A percentile compares a stretch with the other conserved stretches of the same genome.
Conservation (phyloP, 805 yeast species). For the Wickerhamomyces hampshirensis region DNA sequence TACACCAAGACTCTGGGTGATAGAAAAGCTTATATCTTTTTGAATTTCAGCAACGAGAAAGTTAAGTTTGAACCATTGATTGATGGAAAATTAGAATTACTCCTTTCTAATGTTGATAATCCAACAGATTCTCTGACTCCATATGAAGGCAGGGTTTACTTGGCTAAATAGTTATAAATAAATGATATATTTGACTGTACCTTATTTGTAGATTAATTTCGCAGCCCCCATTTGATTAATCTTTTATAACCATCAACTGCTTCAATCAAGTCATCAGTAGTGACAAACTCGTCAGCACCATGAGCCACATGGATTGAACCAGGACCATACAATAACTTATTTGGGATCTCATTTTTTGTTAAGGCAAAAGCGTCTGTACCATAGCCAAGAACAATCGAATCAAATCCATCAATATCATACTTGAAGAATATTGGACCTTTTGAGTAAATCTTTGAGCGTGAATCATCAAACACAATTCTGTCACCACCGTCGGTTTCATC, state of each 20-base stretch:
- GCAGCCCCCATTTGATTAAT: constrained; percentile 24
- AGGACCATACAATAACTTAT: constrained; percentile 55
- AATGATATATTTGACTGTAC: too few species aligned
- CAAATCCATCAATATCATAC: constrained; percentile 57
- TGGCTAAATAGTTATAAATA: background rate
- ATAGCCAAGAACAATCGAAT: constrained; percentile 41
- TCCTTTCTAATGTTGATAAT: constrained; percentile 30
- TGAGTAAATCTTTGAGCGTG: background rate
- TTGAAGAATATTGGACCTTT: constrained; percentile 44
- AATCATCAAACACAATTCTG: constrained; percentile 11
- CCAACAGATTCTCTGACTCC: constrained; percentile 30
- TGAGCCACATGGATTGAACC: constrained; percentile 62
- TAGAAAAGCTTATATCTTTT: constrained; percentile 33
- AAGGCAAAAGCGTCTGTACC: constrained; percentile 46
- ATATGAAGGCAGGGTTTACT: constrained; percentile 38
- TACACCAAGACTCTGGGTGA: constrained; percentile 34
- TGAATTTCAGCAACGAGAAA: constrained; percentile 37
- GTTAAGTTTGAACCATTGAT: constrained; percentile 28
- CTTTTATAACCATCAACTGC: constrained; percentile 47
- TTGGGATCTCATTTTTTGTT: constrained; percentile 22
- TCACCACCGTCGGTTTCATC: constrained; percentile 19
- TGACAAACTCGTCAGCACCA: constrained; percentile 46
- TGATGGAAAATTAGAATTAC: constrained; percentile 23
- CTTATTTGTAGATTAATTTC: background rate
- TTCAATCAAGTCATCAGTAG: constrained; percentile 36